phyloP scores from a whole-genome alignment of 2,329 filamentous ascomycete species.

The Cyclaneusma minus region DNA sequence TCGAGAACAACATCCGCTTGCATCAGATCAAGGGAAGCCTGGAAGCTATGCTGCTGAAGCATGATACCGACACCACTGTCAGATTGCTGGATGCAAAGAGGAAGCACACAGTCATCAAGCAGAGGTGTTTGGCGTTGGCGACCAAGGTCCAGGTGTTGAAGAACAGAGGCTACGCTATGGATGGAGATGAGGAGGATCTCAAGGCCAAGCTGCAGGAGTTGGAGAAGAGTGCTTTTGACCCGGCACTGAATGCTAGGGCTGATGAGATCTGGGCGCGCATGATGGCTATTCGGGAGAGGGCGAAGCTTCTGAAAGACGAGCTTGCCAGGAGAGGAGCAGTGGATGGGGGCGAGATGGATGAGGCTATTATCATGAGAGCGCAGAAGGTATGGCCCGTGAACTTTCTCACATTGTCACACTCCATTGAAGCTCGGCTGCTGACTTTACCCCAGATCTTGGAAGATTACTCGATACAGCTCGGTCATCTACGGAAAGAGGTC shows the following conservation, averaged over 20 bases:
- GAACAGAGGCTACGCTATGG: conserved; percentile 68
- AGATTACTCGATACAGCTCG: conserved; percentile 68
- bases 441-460: conserved; percentile 47
- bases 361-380: conserved; percentile 54
- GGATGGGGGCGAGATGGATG: conserved; percentile 42
- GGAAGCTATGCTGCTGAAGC: conserved; percentile 54
- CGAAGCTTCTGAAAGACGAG: conserved; percentile 57
- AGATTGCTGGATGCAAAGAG: conserved; percentile 57
- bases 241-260: conserved; percentile 56
- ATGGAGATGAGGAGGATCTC: conserved; percentile 64
- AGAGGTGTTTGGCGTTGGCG: conserved; percentile 59
- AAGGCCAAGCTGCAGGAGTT: conserved; percentile 55
- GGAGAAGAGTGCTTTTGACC: conserved; percentile 57
- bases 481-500: conserved; percentile 54
- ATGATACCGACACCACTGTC: conserved; percentile 63
- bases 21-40: conserved; percentile 69
- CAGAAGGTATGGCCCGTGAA: conserved; percentile 54
- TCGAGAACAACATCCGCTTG: conserved; percentile 53
- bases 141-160: conserved; percentile 68
- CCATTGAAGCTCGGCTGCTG: conserved; percentile 7
- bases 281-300: conserved; percentile 58
- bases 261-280: conserved; percentile 79
- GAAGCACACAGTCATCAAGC: conserved; percentile 56
- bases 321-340: conserved; percentile 49
- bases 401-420: conserved; percentile 11